Evolutionary conservation across 805 yeast species (phyloP).

Genomic region (Barnettozyma siamensis): DNA sequence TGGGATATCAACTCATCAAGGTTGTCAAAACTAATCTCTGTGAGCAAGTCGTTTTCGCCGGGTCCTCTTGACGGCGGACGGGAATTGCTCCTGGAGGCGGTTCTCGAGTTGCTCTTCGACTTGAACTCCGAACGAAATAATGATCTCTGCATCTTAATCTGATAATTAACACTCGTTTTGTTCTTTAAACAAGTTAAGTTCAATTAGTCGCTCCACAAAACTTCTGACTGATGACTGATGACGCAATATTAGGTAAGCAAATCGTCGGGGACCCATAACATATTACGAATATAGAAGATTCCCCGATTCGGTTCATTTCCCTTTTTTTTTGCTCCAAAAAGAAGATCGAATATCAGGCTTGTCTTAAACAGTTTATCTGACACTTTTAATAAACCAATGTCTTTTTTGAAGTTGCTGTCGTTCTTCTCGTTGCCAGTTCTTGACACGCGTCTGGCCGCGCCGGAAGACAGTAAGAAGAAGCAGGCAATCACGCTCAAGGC

Average conservation of each 20-base stretch:
- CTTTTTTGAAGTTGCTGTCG: conserved; percentile 9
- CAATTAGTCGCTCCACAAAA: conserved; percentile 5
- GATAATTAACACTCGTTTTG: not conserved
- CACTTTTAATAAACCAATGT: not conserved
- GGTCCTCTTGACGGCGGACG: conserved; percentile 13
- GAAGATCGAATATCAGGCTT: too few species aligned
- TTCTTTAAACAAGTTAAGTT: not conserved
- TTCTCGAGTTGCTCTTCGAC: not conserved
- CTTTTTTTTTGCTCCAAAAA: not conserved
- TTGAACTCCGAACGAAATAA: conserved; percentile 1
- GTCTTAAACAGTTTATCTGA: too few species aligned
- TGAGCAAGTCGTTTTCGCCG: conserved; percentile 17
- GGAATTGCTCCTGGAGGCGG: conserved; percentile 6
- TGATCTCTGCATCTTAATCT: conserved; percentile 2
- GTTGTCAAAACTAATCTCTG: conserved; percentile 22
- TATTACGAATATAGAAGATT: not conserved
- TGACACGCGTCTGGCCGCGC: conserved; percentile 36
- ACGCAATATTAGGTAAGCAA: not conserved
- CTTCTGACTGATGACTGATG: not conserved
- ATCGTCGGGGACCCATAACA: too few species aligned
- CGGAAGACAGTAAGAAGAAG: conserved; percentile 25
- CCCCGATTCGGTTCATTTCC: not conserved
- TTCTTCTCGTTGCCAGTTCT: conserved; percentile 35
- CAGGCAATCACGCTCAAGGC: conserved; percentile 16
- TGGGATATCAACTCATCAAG: conserved; percentile 22